Evolutionary conservation across 2,329 filamentous ascomycete species (phyloP).

Genomic region (Acephala macrosclerotiorum): DNA sequence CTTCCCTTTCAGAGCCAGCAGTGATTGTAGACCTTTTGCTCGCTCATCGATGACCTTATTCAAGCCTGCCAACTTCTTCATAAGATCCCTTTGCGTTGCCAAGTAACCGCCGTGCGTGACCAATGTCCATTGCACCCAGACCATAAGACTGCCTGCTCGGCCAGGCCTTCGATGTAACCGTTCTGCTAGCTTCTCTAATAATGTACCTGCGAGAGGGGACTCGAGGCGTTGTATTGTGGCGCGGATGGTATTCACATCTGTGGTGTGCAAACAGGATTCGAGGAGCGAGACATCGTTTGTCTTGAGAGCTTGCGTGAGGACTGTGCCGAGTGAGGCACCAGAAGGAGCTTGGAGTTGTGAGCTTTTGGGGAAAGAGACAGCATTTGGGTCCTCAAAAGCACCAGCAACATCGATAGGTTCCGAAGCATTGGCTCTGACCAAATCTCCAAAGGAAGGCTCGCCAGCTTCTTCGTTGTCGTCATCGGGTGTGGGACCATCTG

Average conservation of each 20-base stretch:
- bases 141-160: slow-evolving; percentile 86
- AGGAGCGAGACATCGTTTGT: slow-evolving; percentile 91
- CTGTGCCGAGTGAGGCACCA: slow-evolving; percentile 84
- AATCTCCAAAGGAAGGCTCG: slow-evolving; percentile 83
- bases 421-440: slow-evolving; percentile 72
- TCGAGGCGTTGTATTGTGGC: slow-evolving; percentile 91
- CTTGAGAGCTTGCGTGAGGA: slow-evolving; percentile 91
- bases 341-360: slow-evolving; percentile 55
- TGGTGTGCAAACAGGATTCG: slow-evolving; percentile 88
- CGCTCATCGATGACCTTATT: slow-evolving; percentile 90
- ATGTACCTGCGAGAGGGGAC: slow-evolving; percentile 77
- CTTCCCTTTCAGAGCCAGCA: slow-evolving; percentile 92
- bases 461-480: slow-evolving; percentile 44
- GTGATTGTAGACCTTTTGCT: slow-evolving; percentile 79
- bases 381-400: slow-evolving; percentile 53
- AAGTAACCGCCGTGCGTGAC: slow-evolving; percentile 92
- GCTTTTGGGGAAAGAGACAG: slow-evolving; percentile 36
- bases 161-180: slow-evolving; percentile 87
- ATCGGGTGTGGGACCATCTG: slow-evolving; percentile 46
- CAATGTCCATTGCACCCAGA: slow-evolving; percentile 96
- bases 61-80: slow-evolving; percentile 78
- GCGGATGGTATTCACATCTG: slow-evolving; percentile 78
- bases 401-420: slow-evolving; percentile 80
- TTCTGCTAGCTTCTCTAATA: slow-evolving; percentile 86
- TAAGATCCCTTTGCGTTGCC: slow-evolving; percentile 83